These are phyloP conservation scores for Neurospora sp. DNA, from an alignment of 495 filamentous ascomycete species.

Conservation along the genomic window DNA sequence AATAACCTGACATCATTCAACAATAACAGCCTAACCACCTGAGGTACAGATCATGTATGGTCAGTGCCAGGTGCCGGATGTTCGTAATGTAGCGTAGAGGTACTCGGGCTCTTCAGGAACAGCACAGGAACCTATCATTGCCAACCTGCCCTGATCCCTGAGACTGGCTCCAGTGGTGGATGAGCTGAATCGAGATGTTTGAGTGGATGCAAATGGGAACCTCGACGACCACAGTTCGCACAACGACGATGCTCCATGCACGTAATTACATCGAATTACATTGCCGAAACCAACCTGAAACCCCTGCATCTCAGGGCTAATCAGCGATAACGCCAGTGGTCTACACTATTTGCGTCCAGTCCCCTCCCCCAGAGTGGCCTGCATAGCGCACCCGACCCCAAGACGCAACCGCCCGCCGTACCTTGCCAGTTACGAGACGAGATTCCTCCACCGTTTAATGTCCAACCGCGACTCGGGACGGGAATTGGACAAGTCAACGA, in stretches of 20 bases:
- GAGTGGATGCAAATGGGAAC: not conserved
- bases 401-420: not conserved
- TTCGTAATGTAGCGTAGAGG: not conserved
- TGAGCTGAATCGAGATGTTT: not conserved
- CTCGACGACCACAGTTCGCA: not conserved
- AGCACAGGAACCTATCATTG: not conserved
- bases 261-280: not conserved
- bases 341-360: not conserved
- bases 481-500: not conserved
- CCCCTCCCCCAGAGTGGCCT: not conserved
- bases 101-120: not conserved
- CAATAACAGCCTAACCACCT: not conserved
- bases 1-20: not conserved
- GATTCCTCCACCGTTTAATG: not conserved
- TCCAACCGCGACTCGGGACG: not conserved
- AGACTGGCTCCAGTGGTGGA: not conserved
- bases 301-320: not conserved
- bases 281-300: not conserved
- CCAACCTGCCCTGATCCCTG: not conserved
- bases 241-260: not conserved
- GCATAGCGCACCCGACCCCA: not conserved
- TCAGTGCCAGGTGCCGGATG: not conserved
- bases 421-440: not conserved
- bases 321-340: not conserved
- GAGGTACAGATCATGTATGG: not conserved